A percentile compares a stretch with the other conserved stretches of the same genome.
Conservation (phyloP, 2,329 filamentous ascomycete genomes). For the Cladobotryum mycophilum region DNA sequence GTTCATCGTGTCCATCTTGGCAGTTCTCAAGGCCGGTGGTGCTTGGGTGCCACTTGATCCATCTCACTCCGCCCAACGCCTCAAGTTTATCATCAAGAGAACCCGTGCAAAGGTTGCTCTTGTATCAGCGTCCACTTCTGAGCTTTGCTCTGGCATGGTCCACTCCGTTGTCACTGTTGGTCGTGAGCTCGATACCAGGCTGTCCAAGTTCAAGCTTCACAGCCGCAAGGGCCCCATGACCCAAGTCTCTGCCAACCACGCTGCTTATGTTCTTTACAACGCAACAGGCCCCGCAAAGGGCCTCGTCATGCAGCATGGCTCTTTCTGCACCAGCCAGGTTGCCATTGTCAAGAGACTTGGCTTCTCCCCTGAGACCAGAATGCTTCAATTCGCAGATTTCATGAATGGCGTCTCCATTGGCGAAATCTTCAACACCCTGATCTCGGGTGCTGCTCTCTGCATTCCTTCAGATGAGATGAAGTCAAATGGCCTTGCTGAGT, state of each 20-base stretch:
- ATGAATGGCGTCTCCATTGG: constrained; percentile 11
- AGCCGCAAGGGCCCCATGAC: too few species aligned
- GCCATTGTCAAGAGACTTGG: background rate
- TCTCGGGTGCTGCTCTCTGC: constrained; percentile 8
- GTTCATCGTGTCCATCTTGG: constrained; percentile 4
- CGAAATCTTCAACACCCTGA: constrained; percentile 9
- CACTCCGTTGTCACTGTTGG: too few species aligned
- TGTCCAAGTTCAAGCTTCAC: background rate
- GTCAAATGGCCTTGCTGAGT: background rate
- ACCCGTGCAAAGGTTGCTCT: too few species aligned
- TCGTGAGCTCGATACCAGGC: background rate
- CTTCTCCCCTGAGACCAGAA: background rate
- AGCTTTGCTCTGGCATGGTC: too few species aligned
- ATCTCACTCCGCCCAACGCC: constrained; percentile 1
- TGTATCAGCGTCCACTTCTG: too few species aligned
- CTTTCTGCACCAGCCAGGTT: background rate
- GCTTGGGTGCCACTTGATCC: constrained; percentile 6
- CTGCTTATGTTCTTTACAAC: too few species aligned
- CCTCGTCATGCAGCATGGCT: constrained; percentile 1
- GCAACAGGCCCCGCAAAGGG: constrained; percentile 5
- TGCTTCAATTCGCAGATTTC: constrained; percentile 14
- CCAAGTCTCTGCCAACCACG: too few species aligned
- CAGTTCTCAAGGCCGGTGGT: constrained; percentile 8
- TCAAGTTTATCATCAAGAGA: constrained; percentile 3
- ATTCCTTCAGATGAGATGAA: constrained; percentile 11